phyloP scores from a whole-genome alignment of 495 filamentous ascomycete species.

The Pyrenopolyporus hunteri region DNA sequence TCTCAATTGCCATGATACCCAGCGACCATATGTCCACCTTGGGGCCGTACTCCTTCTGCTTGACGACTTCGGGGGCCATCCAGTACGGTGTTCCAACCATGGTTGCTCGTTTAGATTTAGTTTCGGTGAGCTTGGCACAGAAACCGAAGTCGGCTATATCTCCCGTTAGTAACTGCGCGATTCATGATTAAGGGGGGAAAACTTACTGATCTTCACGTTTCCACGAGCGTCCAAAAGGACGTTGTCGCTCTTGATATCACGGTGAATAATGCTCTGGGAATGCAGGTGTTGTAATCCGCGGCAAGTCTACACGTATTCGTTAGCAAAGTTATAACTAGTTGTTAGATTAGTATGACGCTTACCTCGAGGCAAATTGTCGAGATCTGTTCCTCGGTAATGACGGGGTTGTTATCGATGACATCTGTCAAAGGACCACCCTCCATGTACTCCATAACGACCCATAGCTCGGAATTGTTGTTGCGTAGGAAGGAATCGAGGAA shows the following conservation, averaged over 20 bases:
- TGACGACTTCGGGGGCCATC: constrained; percentile 99
- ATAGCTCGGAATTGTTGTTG: constrained; percentile 89
- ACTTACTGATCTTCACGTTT: constrained; percentile 97
- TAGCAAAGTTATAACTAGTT: constrained; percentile 42
- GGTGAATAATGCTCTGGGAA: constrained; percentile 95
- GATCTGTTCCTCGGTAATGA: constrained; percentile 94
- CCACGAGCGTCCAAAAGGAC: constrained; percentile 91
- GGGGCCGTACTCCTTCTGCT: constrained; percentile 96
- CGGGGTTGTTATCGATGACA: constrained; percentile 94
- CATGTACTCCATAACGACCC: constrained; percentile 99
- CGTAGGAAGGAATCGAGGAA: constrained; percentile 96
- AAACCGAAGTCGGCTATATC: constrained; percentile 92
- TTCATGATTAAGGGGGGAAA: not conserved
- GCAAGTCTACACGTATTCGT: constrained; percentile 74
- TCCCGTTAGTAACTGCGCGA: constrained; percentile 42
- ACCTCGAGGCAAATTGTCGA: constrained; percentile 97
- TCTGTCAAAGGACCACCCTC: constrained; percentile 97
- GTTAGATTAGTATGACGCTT: constrained; percentile 34
- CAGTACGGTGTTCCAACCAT: constrained; percentile 99
- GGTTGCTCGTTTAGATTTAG: constrained; percentile 94
- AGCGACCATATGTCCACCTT: constrained; percentile 99
- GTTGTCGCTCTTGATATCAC: constrained; percentile 99
- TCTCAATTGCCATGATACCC: constrained; percentile 99
- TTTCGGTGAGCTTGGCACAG: constrained; percentile 97
- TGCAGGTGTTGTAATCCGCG: constrained; percentile 93